phyloP scores from a whole-genome alignment of 495 filamentous ascomycete genomes.

The Staphylotrichum tortipilum region DNA sequence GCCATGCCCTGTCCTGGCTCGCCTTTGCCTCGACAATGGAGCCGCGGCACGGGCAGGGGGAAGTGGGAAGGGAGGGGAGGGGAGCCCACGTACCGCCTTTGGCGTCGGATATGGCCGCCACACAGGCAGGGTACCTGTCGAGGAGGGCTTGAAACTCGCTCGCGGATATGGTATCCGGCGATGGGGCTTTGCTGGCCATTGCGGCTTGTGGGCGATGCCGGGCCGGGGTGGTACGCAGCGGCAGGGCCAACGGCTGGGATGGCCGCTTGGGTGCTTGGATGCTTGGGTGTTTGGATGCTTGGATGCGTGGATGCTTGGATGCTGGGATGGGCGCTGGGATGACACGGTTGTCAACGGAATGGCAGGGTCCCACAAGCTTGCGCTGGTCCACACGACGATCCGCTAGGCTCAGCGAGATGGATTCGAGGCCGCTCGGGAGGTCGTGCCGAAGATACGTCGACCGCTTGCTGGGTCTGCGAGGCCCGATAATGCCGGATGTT shows the following conservation, averaged over 20 bases:
- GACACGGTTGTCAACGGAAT: background rate
- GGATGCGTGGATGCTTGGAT: too few species aligned
- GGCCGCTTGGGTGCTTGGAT: too few species aligned
- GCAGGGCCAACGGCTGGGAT: slow-evolving; percentile 8
- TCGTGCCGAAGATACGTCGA: slow-evolving; percentile 21
- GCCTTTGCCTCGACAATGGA: too few species aligned
- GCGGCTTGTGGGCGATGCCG: slow-evolving; percentile 18
- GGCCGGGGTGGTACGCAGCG: slow-evolving; percentile 14
- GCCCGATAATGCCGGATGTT: background rate
- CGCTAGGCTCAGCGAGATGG: slow-evolving; percentile 3
- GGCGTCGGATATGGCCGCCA: slow-evolving; percentile 32
- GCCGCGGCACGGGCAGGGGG: too few species aligned
- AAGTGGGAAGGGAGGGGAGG: too few species aligned
- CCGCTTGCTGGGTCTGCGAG: background rate
- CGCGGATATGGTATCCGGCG: slow-evolving; percentile 27
- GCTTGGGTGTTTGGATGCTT: too few species aligned
- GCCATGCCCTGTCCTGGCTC: too few species aligned
- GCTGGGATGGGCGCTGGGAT: too few species aligned
- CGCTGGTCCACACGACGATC: too few species aligned
- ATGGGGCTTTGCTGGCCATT: slow-evolving; percentile 23
- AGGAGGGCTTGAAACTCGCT: slow-evolving; percentile 26
- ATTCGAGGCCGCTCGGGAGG: slow-evolving; percentile 13
- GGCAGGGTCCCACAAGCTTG: slow-evolving; percentile 1
- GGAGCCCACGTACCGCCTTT: slow-evolving; percentile 30
- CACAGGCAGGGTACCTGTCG: slow-evolving; percentile 28